These are phyloP conservation scores for Plasmodium falciparum DNA, from an alignment of 169 alveolate genomes.

Conservation along the genomic window DNA sequence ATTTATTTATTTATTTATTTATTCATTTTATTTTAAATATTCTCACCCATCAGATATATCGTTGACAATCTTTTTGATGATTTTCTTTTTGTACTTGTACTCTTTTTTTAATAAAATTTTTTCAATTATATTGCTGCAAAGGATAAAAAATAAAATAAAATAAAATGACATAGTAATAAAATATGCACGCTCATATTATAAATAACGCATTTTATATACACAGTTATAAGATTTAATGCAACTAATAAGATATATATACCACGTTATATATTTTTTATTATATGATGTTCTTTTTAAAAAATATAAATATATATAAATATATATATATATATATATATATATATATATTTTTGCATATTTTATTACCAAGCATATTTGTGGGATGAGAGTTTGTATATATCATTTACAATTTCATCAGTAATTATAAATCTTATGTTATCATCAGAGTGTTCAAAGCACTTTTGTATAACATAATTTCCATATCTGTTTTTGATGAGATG, in stretches of 20 bases:
- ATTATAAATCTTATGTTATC: slow-evolving; percentile 37
- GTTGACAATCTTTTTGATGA: slow-evolving; percentile 48
- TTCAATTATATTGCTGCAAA: slow-evolving; percentile 64
- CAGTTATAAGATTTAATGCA: too few relatives aligned
- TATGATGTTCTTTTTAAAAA: too few relatives aligned
- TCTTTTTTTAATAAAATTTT: slow-evolving; percentile 61
- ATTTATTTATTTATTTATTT: neutral
- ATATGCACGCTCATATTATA: too few relatives aligned
- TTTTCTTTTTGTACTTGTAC: slow-evolving; percentile 59
- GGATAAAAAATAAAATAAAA: neutral
- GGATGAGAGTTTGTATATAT: slow-evolving; percentile 36
- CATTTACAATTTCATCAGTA: slow-evolving; percentile 52
- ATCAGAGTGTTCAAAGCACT: slow-evolving; percentile 70
- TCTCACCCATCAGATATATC: slow-evolving; percentile 62
- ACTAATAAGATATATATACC: too few relatives aligned
- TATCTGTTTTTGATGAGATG: slow-evolving; percentile 67
- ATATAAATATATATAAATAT: too few relatives aligned
- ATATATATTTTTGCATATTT: neutral
- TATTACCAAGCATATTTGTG: slow-evolving; percentile 76
- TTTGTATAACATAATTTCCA: slow-evolving; percentile 77
- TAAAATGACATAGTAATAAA: neutral
- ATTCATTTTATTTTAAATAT: neutral
- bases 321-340: too few relatives aligned
- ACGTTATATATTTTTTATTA: too few relatives aligned
- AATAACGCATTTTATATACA: too few relatives aligned